These are phyloP conservation scores for Pythium graminicola DNA, from an alignment of 352 stramenopile genomes.

Conservation along the genomic window DNA sequence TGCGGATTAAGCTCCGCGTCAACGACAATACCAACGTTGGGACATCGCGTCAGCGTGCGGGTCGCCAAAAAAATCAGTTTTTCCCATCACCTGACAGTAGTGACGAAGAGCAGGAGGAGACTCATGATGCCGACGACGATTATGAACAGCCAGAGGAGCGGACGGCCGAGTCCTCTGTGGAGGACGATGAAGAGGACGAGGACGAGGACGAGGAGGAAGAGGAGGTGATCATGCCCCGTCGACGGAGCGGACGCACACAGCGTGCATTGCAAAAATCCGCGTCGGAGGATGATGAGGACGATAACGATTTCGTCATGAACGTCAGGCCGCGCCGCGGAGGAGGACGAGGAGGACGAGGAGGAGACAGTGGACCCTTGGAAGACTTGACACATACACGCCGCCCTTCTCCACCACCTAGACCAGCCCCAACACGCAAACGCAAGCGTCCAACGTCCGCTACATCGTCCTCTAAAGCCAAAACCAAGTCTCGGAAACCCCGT, in stretches of 20 bases:
- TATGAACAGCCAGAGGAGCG: constrained; percentile 19
- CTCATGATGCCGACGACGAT: constrained; percentile 7
- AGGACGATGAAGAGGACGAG: constrained; percentile 12
- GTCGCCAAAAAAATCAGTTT: constrained; percentile 1
- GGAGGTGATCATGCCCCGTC: constrained; percentile 17
- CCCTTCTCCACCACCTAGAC: neutral
- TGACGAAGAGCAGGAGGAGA: constrained; percentile 8
- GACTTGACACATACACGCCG: constrained; percentile 2
- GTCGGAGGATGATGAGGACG: constrained; percentile 18
- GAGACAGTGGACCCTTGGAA: neutral
- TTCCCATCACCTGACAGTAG: constrained; percentile 3
- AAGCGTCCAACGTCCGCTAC: constrained; percentile 11
- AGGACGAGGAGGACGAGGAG: neutral
- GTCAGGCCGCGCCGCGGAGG: constrained; percentile 12
- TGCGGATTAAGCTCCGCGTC: neutral
- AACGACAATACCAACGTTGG: neutral
- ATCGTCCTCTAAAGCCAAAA: neutral
- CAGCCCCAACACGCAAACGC: constrained; percentile 13
- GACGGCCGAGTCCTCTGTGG: constrained; percentile 23
- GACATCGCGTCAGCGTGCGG: neutral
- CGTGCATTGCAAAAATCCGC: constrained; percentile 6
- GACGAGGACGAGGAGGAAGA: constrained; percentile 16
- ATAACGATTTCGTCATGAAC: constrained; percentile 23
- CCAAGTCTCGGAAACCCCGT: constrained; percentile 12
- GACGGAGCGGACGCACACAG: constrained; percentile 31